Percentiles rank a stretch among this genome's conserved stretches.
Evolutionary conservation across 1,284 basidiomycete species (phyloP).

Genomic region (Earliella scabrosa): DNA sequence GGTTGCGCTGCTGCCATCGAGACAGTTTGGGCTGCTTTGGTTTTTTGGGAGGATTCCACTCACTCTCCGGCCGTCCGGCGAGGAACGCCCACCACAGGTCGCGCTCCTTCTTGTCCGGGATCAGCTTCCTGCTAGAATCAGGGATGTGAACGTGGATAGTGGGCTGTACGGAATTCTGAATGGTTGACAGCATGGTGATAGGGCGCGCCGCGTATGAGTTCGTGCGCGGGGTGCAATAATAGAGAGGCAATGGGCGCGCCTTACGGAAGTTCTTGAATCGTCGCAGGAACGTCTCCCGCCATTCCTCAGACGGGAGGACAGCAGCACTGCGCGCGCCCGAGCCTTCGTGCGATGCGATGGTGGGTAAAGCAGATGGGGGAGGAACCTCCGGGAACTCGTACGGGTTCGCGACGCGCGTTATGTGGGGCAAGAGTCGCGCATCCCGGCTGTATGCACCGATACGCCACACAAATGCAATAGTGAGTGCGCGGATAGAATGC

Average conservation of each 20-base stretch:
- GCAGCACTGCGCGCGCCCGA: constrained; percentile 34
- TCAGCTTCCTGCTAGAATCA: constrained; percentile 36
- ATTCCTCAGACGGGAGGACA: constrained; percentile 63
- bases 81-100: constrained; percentile 82
- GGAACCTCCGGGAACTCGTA: constrained; percentile 47
- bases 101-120: constrained; percentile 72
- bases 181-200: neutral
- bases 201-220: neutral
- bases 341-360: constrained; percentile 19
- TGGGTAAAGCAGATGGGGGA: constrained; percentile 22
- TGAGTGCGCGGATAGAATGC: neutral
- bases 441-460: constrained; percentile 56
- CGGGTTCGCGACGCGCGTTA: constrained; percentile 68
- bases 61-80: constrained; percentile 63
- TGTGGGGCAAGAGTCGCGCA: constrained; percentile 60
- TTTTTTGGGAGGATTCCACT: constrained; percentile 64
- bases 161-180: constrained; percentile 67
- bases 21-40: constrained; percentile 35
- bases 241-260: constrained; percentile 39
- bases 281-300: constrained; percentile 58
- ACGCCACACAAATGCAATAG: neutral
- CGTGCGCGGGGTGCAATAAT: too few species aligned
- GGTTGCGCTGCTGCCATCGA: constrained; percentile 21
- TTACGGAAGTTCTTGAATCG: constrained; percentile 69
- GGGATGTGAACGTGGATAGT: constrained; percentile 51